Evolutionary conservation across 805 yeast species (phyloP).

Genomic region (Cyberlindnera maritima): DNA sequence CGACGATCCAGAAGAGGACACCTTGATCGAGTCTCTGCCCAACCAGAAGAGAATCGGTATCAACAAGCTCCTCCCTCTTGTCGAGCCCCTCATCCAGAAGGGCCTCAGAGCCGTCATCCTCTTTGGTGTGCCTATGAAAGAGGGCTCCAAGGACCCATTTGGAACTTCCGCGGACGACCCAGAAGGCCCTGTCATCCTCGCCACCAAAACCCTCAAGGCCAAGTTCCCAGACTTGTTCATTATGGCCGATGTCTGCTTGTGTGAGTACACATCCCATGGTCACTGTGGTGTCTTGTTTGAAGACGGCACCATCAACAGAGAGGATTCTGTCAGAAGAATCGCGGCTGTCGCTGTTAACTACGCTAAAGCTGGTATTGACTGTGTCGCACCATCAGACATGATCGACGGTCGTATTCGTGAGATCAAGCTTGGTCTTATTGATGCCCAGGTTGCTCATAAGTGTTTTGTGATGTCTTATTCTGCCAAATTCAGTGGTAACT

Average conservation of each 20-base stretch:
- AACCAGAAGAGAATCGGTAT: slow-evolving; percentile 86
- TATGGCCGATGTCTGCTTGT: slow-evolving; percentile 92
- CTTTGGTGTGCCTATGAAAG: slow-evolving; percentile 85
- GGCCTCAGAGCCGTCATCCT: slow-evolving; percentile 85
- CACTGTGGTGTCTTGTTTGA: slow-evolving; percentile 91
- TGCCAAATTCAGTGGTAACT: slow-evolving; percentile 87
- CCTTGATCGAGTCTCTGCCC: slow-evolving; percentile 73
- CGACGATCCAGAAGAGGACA: slow-evolving; percentile 78
- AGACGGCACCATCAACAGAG: slow-evolving; percentile 82
- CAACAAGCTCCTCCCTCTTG: slow-evolving; percentile 72
- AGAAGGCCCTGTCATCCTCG: slow-evolving; percentile 87
- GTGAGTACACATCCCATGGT: slow-evolving; percentile 97
- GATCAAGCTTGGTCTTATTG: slow-evolving; percentile 80
- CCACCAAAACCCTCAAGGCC: slow-evolving; percentile 60
- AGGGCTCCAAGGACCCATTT: slow-evolving; percentile 69
- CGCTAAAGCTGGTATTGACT: slow-evolving; percentile 93
- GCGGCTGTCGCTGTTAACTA: slow-evolving; percentile 95
- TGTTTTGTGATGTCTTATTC: slow-evolving; percentile 90
- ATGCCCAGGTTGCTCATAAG: slow-evolving; percentile 79
- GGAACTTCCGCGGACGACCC: slow-evolving; percentile 97
- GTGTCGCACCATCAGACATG: slow-evolving; percentile 98
- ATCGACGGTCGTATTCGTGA: slow-evolving; percentile 91
- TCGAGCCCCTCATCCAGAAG: slow-evolving; percentile 64
- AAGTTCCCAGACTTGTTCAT: slow-evolving; percentile 81
- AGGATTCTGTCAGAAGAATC: slow-evolving; percentile 69